phyloP scores from a whole-genome alignment of 2,329 filamentous ascomycete species.

The Sclerotinia sclerotiorum region DNA sequence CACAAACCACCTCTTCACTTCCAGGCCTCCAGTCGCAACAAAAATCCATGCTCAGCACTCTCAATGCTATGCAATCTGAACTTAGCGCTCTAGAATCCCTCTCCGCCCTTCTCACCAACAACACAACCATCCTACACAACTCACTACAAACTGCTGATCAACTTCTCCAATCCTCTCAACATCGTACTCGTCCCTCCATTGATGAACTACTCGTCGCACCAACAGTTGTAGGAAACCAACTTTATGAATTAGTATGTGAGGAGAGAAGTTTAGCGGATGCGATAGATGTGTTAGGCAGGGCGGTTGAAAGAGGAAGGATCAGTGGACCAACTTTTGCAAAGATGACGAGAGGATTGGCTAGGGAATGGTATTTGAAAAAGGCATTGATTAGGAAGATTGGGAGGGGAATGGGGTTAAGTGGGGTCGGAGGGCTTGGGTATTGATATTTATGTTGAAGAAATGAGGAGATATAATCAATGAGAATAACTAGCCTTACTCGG shows the following conservation, averaged over 20 bases:
- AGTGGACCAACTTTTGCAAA: constrained; percentile 73
- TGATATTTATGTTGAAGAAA: constrained; percentile 3
- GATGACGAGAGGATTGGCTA: constrained; percentile 69
- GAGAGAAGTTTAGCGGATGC: constrained; percentile 84
- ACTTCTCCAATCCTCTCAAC: constrained; percentile 71
- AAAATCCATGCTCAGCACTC: constrained; percentile 69
- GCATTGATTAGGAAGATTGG: constrained; percentile 76
- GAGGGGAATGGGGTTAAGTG: constrained; percentile 66
- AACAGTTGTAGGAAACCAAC: constrained; percentile 86
- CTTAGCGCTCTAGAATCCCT: constrained; percentile 69
- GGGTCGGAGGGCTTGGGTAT: constrained; percentile 16
- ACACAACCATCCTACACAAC: constrained; percentile 75
- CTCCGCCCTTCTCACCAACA: constrained; percentile 68
- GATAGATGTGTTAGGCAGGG: constrained; percentile 76
- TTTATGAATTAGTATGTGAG: constrained; percentile 87
- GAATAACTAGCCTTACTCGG: not conserved
- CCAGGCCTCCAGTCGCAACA: constrained; percentile 77
- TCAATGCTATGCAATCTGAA: constrained; percentile 71
- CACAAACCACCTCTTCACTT: constrained; percentile 73
- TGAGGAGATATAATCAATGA: not conserved
- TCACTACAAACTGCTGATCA: constrained; percentile 76
- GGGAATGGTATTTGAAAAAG: constrained; percentile 84
- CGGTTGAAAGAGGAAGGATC: constrained; percentile 71
- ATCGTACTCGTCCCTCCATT: constrained; percentile 69
- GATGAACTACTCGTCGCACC: constrained; percentile 93